Base-by-base conservation (phyloP, 2,329 filamentous ascomycete genomes). In the Parafenestella ontariensis region DNA sequence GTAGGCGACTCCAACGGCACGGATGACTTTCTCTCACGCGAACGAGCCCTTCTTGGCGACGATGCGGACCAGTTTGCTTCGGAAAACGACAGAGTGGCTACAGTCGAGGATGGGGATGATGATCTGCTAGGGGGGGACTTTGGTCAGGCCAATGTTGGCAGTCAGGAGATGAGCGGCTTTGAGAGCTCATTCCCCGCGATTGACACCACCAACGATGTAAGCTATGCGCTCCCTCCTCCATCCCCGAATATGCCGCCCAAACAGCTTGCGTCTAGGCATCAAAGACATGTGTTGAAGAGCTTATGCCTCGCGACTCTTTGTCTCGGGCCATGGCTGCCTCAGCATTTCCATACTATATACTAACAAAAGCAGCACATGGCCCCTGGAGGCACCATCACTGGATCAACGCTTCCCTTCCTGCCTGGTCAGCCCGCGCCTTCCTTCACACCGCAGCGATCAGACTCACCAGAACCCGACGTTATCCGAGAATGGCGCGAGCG, bases 181-280 rank as follows among this genome's bases (percentile, higher is more conserved):
- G 91, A 96, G 79, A 91, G 87, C 75, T 92, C 92, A 59, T 99
- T 96, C 77, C 95, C 95, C 26, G 91, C 92, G 52, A 87, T 99
- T 63, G 85, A 87, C 68, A 86, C 83, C 44, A 77, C 81, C 77
- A 92, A 92, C 71, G 85, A 93, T 79, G 90, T 92, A 78, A 60
- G 78, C 44, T 54, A 45, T 49, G 46, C 53, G 40, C 50, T 44
- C 20, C 46, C 36, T 49, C 29, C 13, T 24, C 44, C 39, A 39
- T 15, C 10, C 15, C 37, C 21, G 37, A 44, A 41, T 45, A 37
- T 37, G 47, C 37, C 20, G 45, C 39, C 20, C 17, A 23, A 13
- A 39, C 36, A 17, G 34, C 13, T 37, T 49, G 37, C 45, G 3
- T 8, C 33, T 28, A 18, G 37, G 23, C 42, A 47, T 31, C 6